These are phyloP conservation scores for Begonia masoniana DNA, from an alignment of 306 rosid species.

Conservation along the genomic window DNA sequence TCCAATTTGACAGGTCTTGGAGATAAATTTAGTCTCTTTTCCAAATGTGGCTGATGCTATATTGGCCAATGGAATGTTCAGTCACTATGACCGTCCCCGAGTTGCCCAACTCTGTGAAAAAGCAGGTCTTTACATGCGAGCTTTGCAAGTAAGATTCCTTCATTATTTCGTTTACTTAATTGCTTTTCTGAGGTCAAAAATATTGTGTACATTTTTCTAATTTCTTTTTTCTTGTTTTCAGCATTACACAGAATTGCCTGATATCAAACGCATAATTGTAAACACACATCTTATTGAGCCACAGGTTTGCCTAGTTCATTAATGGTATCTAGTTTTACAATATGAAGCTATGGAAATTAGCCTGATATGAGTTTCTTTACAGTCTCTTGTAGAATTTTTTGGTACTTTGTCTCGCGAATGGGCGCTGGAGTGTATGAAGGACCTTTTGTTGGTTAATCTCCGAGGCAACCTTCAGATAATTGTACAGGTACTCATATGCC, in stretches of 20 bases:
- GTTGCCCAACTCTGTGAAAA: constrained; percentile 95
- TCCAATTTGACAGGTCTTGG: constrained; percentile 55
- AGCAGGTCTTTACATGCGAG: constrained; percentile 92
- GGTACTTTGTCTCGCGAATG: constrained; percentile 92
- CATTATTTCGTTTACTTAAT: not conserved
- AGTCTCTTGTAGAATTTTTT: constrained; percentile 94
- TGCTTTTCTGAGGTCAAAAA: too few relatives aligned
- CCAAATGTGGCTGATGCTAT: constrained; percentile 99
- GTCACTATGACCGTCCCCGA: constrained; percentile 97
- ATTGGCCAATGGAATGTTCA: constrained; percentile 98
- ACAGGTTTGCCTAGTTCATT: constrained; percentile 50
- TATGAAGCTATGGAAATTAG: constrained; percentile 8
- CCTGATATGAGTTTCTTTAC: constrained; percentile 19
- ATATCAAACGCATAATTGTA: constrained; percentile 90
- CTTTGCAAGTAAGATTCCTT: constrained; percentile 66
- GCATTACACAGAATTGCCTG: constrained; percentile 98
- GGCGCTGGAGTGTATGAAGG: constrained; percentile 99
- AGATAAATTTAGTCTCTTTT: constrained; percentile 89
- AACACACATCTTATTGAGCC: constrained; percentile 99
- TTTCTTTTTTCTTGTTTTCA: constrained; percentile 17
- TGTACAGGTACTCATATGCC: constrained; percentile 53
- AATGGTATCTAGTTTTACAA: constrained; percentile 4
- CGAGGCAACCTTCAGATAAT: constrained; percentile 97
- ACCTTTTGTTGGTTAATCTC: constrained; percentile 89
- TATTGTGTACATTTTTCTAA: too few relatives aligned